These are phyloP conservation scores for Pichia manshurica DNA, from an alignment of 805 yeast species.

Conservation along the genomic window DNA sequence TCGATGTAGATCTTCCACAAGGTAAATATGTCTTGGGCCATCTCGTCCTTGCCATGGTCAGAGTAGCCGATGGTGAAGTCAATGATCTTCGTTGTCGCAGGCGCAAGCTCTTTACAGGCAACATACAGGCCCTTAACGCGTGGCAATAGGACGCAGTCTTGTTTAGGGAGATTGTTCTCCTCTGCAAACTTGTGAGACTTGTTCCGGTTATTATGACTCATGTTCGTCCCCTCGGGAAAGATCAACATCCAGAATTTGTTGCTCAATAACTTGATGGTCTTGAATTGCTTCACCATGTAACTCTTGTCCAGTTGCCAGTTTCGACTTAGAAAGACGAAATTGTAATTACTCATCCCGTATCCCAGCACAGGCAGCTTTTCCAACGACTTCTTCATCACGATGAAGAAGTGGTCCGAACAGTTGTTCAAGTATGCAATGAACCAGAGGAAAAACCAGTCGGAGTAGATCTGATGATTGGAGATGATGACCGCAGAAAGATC, in stretches of 20 bases:
- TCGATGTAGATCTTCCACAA: slow-evolving; percentile 55
- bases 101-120: slow-evolving; percentile 49
- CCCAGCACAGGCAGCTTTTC: slow-evolving; percentile 71
- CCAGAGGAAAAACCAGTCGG: slow-evolving; percentile 94
- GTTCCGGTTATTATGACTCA: slow-evolving; percentile 57
- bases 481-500: slow-evolving; percentile 44
- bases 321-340: slow-evolving; percentile 74
- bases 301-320: slow-evolving; percentile 78
- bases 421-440: slow-evolving; percentile 67
- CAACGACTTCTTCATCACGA: slow-evolving; percentile 74
- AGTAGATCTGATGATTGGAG: slow-evolving; percentile 90
- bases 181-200: slow-evolving; percentile 55
- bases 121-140: slow-evolving; percentile 73
- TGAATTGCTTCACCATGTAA: slow-evolving; percentile 49
- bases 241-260: slow-evolving; percentile 58
- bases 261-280: slow-evolving; percentile 36
- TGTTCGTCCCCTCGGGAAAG: slow-evolving; percentile 94
- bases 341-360: slow-evolving; percentile 73
- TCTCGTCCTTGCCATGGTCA: slow-evolving; percentile 56
- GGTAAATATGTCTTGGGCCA: slow-evolving; percentile 74
- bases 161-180: slow-evolving; percentile 45
- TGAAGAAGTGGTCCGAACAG: slow-evolving; percentile 60
- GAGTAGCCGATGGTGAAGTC: slow-evolving; percentile 82
- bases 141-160: slow-evolving; percentile 57
- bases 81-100: slow-evolving; percentile 53